Evolutionary conservation across 257 asterid genomes (phyloP).

Genomic region (Petunia secreta): DNA sequence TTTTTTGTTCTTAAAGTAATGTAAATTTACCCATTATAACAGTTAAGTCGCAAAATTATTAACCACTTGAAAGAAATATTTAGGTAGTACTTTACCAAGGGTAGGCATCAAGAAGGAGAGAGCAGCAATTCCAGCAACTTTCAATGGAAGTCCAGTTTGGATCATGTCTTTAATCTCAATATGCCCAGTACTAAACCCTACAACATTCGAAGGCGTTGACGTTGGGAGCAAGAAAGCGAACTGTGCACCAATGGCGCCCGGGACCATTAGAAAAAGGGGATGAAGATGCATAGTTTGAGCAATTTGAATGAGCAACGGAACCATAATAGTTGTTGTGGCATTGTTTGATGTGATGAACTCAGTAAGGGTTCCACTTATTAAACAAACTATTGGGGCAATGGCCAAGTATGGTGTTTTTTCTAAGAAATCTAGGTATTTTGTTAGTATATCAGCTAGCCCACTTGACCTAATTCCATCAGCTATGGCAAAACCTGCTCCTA

Average conservation of each 20-base stretch:
- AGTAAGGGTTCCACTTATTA: slow-evolving; percentile 65
- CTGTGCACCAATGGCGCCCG: slow-evolving; percentile 81
- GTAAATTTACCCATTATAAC: neutral
- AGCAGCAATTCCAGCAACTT: slow-evolving; percentile 54
- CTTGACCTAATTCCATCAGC: slow-evolving; percentile 87
- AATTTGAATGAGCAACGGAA: slow-evolving; percentile 71
- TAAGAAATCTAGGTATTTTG: slow-evolving; percentile 60
- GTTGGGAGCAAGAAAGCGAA: slow-evolving; percentile 75
- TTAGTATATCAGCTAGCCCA: slow-evolving; percentile 73
- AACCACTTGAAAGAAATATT: too few species aligned
- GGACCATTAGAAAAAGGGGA: slow-evolving; percentile 73
- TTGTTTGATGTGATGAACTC: slow-evolving; percentile 92
- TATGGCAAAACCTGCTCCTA: slow-evolving; percentile 93
- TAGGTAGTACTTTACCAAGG: slow-evolving; percentile 54
- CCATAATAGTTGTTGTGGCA: slow-evolving; percentile 69
- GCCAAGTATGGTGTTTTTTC: slow-evolving; percentile 69
- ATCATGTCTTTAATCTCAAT: slow-evolving; percentile 75
- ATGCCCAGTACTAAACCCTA: slow-evolving; percentile 85
- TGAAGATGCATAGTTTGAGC: slow-evolving; percentile 63
- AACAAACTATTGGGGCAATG: slow-evolving; percentile 69
- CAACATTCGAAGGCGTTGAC: slow-evolving; percentile 81
- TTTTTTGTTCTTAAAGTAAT: neutral
- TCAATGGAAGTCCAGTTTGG: slow-evolving; percentile 59
- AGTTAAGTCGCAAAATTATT: neutral
- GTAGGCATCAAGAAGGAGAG: slow-evolving; percentile 84